Evolutionary conservation across 23 red algal genomes (phyloP), one percentile per base, ranked within the genome.

Genomic region (Chondrus crispus): DNA sequence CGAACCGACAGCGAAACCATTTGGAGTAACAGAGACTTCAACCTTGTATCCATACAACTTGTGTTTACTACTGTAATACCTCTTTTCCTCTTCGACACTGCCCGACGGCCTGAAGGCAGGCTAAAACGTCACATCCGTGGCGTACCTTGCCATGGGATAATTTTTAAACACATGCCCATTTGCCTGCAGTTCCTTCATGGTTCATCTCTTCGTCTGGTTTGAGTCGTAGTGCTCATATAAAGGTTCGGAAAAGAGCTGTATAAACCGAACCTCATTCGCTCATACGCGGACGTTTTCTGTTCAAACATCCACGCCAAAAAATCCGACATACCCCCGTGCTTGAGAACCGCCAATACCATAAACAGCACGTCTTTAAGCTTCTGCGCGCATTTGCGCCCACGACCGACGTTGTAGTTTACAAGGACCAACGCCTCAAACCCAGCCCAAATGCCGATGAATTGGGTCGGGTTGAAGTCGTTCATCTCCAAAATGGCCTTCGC

Each of bases 101-200:
- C 44, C 44, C 4, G 71, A 76, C 6, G 24, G 71, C 30, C 71
- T 24, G 19, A 40, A 46, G 7, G 24, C 33, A 26, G 37, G 71
- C 71, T 76, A 40, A 40, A 76, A 76, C 28, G 71, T 76, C 4
- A 37, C 71, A 76, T 76, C 71, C 28, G 71, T 46, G 28, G 44
- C 71, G 19, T 76, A 76, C 43, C 7, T 4, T 5, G 71, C 71
- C 58, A 9, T 5, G 6, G 58, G 5, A 19, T 64, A 64, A 32
- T 64, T 16, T 5, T 64, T 16, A 32, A 64, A 64, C 50, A 19
- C 35, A 5, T 5, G 5, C 6, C 35, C 35, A 8, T 64, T 32
- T 8, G 26, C 58, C 6, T 30, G 26, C 7, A 64, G 58, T 30
- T 30, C 58, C 24, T 32, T n/a, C 4, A 64, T n/a, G 6, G 58